These are phyloP conservation scores for Naganishia randhawae DNA, from an alignment of 768 basidiomycete genomes.

Conservation along the genomic window DNA sequence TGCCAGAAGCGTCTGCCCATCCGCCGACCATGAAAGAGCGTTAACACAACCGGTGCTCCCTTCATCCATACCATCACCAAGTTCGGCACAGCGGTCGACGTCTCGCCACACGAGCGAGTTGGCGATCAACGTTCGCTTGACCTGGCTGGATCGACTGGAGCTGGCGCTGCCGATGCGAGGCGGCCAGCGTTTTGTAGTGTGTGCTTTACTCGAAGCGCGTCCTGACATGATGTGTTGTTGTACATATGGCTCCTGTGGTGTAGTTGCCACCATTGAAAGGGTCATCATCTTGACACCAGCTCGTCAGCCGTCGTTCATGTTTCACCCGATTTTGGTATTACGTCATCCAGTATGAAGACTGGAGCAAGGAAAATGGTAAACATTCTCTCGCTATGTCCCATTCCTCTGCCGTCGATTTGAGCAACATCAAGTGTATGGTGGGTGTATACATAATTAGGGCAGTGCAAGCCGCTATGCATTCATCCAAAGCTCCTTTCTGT, in stretches of 20 bases:
- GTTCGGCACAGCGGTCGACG: constrained; percentile 32
- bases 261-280: too few species aligned
- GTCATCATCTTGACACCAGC: too few species aligned
- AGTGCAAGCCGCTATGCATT: too few species aligned
- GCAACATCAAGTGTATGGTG: too few species aligned
- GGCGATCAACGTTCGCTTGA: constrained; percentile 8
- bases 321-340: background rate
- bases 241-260: too few species aligned
- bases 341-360: too few species aligned
- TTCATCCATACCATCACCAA: constrained; percentile 57
- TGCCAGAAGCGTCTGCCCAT: constrained; percentile 44
- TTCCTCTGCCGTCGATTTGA: too few species aligned
- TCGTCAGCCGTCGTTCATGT: background rate
- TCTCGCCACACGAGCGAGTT: constrained; percentile 18
- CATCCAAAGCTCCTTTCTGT: too few species aligned
- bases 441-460: too few species aligned
- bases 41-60: constrained; percentile 47
- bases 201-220: background rate
- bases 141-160: constrained; percentile 15
- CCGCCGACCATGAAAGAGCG: constrained; percentile 50
- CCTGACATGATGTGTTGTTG: background rate
- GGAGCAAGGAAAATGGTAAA: too few species aligned
- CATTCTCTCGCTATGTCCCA: too few species aligned
- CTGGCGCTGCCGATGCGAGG: background rate
- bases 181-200: constrained; percentile 12